phyloP scores from a whole-genome alignment of 495 filamentous ascomycete species.

The Penicillium dipodomyicola region DNA sequence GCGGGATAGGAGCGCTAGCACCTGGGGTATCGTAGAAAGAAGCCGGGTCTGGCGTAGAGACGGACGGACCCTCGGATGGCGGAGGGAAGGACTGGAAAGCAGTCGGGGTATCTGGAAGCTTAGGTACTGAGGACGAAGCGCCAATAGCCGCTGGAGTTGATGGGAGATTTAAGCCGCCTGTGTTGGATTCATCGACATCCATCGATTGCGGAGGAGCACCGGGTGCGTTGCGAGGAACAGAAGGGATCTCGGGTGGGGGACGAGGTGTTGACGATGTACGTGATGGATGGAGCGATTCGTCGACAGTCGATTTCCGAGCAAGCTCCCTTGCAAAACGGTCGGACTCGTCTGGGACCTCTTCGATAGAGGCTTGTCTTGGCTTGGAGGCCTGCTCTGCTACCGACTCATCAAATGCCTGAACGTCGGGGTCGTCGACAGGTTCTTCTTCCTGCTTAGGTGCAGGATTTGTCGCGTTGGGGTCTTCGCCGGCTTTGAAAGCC shows the following conservation, averaged over 20 bases:
- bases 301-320: constrained; percentile 39
- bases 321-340: constrained; percentile 36
- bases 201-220: constrained; percentile 17
- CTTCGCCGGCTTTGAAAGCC: constrained; percentile 85
- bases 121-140: constrained; percentile 24
- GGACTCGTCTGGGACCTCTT: constrained; percentile 51
- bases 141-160: constrained; percentile 39
- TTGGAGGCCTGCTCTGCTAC: constrained; percentile 34
- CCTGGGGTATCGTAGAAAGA: constrained; percentile 34
- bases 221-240: constrained; percentile 26
- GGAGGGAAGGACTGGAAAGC: constrained; percentile 50
- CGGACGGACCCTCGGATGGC: constrained; percentile 30
- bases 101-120: constrained; percentile 43
- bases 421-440: constrained; percentile 37
- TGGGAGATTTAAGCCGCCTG: constrained; percentile 37
- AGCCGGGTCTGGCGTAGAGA: constrained; percentile 30
- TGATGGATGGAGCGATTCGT: constrained; percentile 54
- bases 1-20: constrained; percentile 23
- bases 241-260: constrained; percentile 25
- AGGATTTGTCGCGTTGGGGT: constrained; percentile 89
- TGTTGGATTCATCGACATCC: constrained; percentile 21
- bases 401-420: constrained; percentile 48
- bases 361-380: constrained; percentile 57
- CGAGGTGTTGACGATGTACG: constrained; percentile 42
- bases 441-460: constrained; percentile 47